A percentile compares a stretch with the other conserved stretches of the same genome.
These are phyloP conservation scores for Fagopyrum esculentum DNA, from an alignment of 148 eudicot genomes.

Conservation along the genomic window DNA sequence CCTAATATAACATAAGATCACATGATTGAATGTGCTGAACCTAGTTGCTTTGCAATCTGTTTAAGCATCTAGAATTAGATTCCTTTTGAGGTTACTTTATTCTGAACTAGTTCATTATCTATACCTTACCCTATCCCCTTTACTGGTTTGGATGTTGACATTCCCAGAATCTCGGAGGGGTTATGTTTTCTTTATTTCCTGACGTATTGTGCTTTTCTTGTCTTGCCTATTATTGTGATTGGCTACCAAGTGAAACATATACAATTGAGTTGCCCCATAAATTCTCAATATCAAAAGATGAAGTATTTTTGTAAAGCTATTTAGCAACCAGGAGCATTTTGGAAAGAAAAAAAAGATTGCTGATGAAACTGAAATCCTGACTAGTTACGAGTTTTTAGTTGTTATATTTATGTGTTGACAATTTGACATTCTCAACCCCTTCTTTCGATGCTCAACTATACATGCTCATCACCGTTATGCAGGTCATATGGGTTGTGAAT, in stretches of 20 bases:
- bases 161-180: background rate
- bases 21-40: background rate
- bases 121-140: too few species aligned
- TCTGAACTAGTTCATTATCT: background rate
- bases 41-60: background rate
- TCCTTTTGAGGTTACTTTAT: background rate
- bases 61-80: background rate
- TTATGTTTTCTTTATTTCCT: background rate
- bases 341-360: background rate
- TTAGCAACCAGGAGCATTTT: background rate
- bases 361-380: background rate
- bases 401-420: background rate
- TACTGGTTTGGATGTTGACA: background rate
- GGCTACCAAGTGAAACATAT: background rate
- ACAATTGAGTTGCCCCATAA: background rate
- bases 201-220: background rate
- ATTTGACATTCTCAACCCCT: background rate
- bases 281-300: background rate
- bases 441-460: slow-evolving; percentile 6
- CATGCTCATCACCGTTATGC: slow-evolving; percentile 15
- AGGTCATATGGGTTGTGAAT: slow-evolving; percentile 32
- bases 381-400: background rate
- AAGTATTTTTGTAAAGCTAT: background rate
- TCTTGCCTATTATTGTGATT: background rate
- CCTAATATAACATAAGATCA: too few species aligned